Base-by-base conservation (phyloP, 2,329 filamentous ascomycete species). In the Seiridium unicorne region DNA sequence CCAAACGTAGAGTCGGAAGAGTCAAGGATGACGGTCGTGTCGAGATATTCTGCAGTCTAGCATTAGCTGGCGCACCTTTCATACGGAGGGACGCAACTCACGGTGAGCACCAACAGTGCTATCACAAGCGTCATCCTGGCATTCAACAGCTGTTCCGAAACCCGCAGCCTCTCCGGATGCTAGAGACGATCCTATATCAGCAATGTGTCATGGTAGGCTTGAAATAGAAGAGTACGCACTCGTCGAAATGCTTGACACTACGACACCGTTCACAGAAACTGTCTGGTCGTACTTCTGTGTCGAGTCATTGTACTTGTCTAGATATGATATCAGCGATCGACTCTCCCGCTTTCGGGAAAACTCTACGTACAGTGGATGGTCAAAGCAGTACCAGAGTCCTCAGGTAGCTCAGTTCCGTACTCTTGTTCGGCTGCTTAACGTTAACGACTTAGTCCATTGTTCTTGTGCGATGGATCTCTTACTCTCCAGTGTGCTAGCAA, bases 81-180 rank as follows among this genome's bases (percentile, higher is more conserved):
- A 5, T 2, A 1, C 9, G 6, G 3, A 31, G 18, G 3, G 47
- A 11, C 18, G n/a, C 7, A 46, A 66, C 70, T 60, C 68, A 73
- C 71, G 48, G 58, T 73, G 71, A 51, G 70, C 62, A n/a, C 65
- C 64, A 11, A 64, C 67, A 5, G 63, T 69, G 49, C 65, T 66
- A 13, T 70, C 46, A 38, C 67, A 72, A 3, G 63, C 64, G 5
- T 69, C 66, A 11, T 67, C 69, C 62, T 72, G 69, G 55, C 70
- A 72, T 51, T 73, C 71, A 2, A 71, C 69, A 8, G 71, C 71
- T 0, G 71, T 72, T 11, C 70, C 71, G 66, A 68, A 73, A 18
- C 70, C 71, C 49, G 72, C 64, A 5, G 71, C 71, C 7, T 71
- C 48, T 1, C 71, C 71, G 32, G 69, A 72, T 11, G 57, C 68